These are phyloP conservation scores for Auricularia auricula-judae DNA, from an alignment of 768 basidiomycete species.

Conservation along the genomic window DNA sequence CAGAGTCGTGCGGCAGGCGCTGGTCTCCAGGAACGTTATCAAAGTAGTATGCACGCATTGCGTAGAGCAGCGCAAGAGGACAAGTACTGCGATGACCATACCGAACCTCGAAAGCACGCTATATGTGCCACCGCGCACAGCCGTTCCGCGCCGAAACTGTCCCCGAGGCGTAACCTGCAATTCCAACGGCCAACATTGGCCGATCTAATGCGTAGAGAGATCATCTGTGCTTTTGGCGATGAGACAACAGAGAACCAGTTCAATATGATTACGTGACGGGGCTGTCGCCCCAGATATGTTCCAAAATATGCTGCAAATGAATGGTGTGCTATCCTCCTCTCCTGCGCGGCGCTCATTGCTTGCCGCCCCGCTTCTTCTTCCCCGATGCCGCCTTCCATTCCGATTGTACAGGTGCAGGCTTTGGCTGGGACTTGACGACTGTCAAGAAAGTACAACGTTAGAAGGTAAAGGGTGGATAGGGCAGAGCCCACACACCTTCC, in stretches of 20 bases:
- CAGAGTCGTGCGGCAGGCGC: conserved; percentile 65
- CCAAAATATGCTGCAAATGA: background rate
- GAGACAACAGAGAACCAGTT: background rate
- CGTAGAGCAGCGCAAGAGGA: no score
- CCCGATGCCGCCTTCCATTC: conserved; percentile 91
- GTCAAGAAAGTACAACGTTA: background rate
- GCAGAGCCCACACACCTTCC: conserved; percentile 25
- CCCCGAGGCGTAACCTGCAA: no score
- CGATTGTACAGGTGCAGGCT: conserved; percentile 44
- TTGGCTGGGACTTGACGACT: conserved; percentile 83
- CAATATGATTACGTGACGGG: background rate
- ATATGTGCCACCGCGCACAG: no score
- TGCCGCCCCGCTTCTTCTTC: conserved; percentile 82
- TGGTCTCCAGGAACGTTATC: conserved; percentile 74
- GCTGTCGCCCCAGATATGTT: background rate
- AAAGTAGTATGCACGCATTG: conserved; percentile 67
- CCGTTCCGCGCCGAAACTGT: no score
- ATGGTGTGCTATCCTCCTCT: background rate
- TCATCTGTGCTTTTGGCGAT: background rate
- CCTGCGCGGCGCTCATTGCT: background rate
- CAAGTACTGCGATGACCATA: no score
- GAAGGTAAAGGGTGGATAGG: background rate
- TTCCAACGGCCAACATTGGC: no score
- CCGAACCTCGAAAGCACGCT: no score
- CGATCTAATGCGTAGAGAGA: no score